Evolutionary conservation across 495 filamentous ascomycete species (phyloP).

Genomic region (Letharia columbiana): DNA sequence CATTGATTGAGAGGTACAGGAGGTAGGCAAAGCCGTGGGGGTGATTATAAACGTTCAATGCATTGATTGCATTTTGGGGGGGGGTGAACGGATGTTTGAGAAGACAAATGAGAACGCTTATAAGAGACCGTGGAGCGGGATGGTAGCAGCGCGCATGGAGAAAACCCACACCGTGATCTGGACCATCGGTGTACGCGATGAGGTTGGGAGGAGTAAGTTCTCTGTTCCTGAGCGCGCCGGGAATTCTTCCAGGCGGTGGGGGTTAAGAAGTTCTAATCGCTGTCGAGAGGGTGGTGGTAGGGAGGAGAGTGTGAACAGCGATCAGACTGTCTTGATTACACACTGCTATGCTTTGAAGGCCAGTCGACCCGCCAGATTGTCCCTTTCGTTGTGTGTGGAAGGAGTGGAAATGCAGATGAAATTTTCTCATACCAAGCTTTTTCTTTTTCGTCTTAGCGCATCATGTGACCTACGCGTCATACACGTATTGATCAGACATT

Average conservation of each 20-base stretch:
- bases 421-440: neutral
- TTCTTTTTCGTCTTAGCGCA: neutral
- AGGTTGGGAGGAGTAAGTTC: neutral
- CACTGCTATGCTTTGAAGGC: neutral
- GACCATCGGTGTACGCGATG: neutral
- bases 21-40: slow-evolving; percentile 36
- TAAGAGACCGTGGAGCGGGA: neutral
- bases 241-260: neutral
- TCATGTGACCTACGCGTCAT: neutral
- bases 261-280: neutral
- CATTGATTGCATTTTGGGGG: neutral
- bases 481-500: too few relatives aligned
- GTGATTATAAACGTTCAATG: neutral
- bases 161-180: neutral
- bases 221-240: neutral
- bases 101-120: neutral
- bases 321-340: neutral
- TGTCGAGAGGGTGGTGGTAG: neutral
- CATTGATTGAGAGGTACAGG: slow-evolving; percentile 27
- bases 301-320: neutral
- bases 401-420: neutral
- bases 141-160: neutral
- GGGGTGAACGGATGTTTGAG: neutral
- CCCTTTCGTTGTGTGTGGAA: neutral
- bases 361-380: neutral